Evolutionary conservation across 75 land plant species (phyloP).

Genomic region (Picea sitchensis): DNA sequence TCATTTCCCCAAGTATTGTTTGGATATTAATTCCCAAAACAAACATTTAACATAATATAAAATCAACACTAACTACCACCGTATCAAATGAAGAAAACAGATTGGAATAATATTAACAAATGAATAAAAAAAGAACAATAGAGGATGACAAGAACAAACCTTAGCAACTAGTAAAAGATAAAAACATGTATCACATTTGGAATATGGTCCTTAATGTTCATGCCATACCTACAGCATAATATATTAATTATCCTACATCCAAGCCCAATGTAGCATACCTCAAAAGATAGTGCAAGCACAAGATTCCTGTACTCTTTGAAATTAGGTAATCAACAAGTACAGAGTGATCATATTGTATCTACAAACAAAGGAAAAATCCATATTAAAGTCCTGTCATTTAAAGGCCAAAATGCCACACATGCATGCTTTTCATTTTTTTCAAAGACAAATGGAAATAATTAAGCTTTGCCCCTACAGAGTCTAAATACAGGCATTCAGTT

Average conservation of each 20-base stretch:
- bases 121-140: neutral
- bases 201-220: neutral
- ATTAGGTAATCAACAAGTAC: conserved; percentile 31
- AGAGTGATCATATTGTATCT: conserved; percentile 27
- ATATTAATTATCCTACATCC: neutral
- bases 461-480: neutral
- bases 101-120: too few species aligned
- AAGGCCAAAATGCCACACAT: neutral
- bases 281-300: conserved; percentile 25
- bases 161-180: neutral
- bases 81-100: too few species aligned
- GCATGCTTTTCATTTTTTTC: neutral
- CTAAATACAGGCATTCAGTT: neutral
- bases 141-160: neutral
- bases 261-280: conserved; percentile 2
- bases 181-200: neutral
- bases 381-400: neutral
- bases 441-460: neutral
- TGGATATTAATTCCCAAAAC: too few species aligned
- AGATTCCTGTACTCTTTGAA: conserved; percentile 23
- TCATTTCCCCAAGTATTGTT: too few species aligned
- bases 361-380: neutral
- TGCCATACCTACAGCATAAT: neutral
- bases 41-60: too few species aligned
- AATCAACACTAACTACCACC: too few species aligned